Base-by-base conservation (phyloP, 495 filamentous ascomycete genomes). In the Aspergillus bertholletiae region DNA sequence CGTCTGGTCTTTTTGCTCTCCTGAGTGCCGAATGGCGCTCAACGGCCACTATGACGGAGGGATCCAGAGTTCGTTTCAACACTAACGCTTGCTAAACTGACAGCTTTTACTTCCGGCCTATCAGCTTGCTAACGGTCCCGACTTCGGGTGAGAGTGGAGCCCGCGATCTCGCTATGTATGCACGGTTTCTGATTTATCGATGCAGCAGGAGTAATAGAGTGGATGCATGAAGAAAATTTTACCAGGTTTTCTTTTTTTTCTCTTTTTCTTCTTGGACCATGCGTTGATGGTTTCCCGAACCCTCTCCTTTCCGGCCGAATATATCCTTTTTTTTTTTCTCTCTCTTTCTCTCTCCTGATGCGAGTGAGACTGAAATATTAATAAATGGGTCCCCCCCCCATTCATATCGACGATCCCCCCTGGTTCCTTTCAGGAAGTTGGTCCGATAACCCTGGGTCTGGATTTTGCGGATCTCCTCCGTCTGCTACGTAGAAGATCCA, bases 261-360 rank as follows among this genome's bases (percentile, higher is more conserved):
- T 43, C 26, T 22, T 43, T 3, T 5, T 22, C n/a, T 43, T 43
- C n/a, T 8, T 43, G 20, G 20, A 15, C 39, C 39, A 43, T 43
- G 39, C 39, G 20, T 43, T 12, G 22, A 43, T 22, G 18, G n/a
- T 5, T 43, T 27, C 26, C 50, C 50, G 37, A 53, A 53, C 21
- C 23, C 50, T 45, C 50, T 23, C 50, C 26, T 24, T 53, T 53
- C 50, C 50, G 50, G 50, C 53, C 49, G 57, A 56, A 49, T 18
- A 26, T 24, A 15, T 49, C 46, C 28, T 28, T 51, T 57, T 39
- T 47, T 47, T 45, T 54, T 18, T 32, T 54, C 45, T 39, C 18
- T 46, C 30, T 26, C 20, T 22, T 13, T 49, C 18, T 20, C 17
- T 35, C 18, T n/a, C 27, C 12, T 43, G 39, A 22, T 43, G 9